Percentiles rank a stretch among this genome's conserved stretches.
Conservation (phyloP, 345 rosid genomes). For the Hibiscus syriacus region DNA sequence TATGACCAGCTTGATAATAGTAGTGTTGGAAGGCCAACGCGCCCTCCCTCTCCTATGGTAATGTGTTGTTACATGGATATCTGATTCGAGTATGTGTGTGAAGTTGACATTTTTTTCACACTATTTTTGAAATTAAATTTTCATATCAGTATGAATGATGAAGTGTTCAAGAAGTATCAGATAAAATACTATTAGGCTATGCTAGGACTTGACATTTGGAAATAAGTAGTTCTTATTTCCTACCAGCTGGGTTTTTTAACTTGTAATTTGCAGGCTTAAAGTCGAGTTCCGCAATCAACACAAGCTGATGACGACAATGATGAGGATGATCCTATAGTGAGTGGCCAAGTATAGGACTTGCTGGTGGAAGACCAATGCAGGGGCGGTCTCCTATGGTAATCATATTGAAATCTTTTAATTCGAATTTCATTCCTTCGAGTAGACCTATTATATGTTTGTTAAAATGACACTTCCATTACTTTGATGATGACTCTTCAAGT, state of each 20-base stretch:
- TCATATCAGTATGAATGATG: no score
- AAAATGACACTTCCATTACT: no score
- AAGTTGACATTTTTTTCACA: no score
- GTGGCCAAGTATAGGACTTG: slow-evolving; percentile 43
- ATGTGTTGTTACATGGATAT: neutral
- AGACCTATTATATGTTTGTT: no score
- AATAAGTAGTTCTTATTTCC: no score
- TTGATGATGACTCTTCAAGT: no score
- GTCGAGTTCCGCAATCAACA: slow-evolving; percentile 21
- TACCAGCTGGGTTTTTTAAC: no score
- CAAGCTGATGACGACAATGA: slow-evolving; percentile 27
- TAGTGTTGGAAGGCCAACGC: slow-evolving; percentile 39
- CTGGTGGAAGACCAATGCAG: slow-evolving; percentile 38
- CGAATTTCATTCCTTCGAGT: no score
- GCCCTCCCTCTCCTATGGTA: slow-evolving; percentile 56
- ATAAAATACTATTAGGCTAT: no score
- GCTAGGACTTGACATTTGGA: no score
- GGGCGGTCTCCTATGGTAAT: slow-evolving; percentile 45
- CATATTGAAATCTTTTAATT: neutral
- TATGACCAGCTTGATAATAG: slow-evolving; percentile 36
- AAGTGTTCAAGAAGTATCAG: no score
- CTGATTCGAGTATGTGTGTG: neutral
- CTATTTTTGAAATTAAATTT: no score
- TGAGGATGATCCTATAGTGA: slow-evolving; percentile 25
- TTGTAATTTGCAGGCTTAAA: slow-evolving; percentile 31